Evolutionary conservation across 768 basidiomycete species (phyloP).

Genomic region (Melanogaster broomeanus): DNA sequence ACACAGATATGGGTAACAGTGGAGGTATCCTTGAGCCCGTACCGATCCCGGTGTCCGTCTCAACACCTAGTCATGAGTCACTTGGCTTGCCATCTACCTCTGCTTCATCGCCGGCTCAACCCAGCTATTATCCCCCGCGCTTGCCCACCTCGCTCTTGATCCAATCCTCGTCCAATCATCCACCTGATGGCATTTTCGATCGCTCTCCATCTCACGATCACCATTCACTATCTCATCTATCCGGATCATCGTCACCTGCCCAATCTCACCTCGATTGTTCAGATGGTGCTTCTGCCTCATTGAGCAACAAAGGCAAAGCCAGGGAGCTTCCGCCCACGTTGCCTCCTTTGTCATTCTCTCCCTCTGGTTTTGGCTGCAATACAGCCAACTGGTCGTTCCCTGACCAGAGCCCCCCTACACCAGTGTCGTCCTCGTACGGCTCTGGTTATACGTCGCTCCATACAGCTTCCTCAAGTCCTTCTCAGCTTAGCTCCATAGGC

Average conservation of each 20-base stretch:
- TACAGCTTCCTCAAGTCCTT: constrained; percentile 27
- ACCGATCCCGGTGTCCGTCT: constrained; percentile 49
- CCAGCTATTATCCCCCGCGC: constrained; percentile 20
- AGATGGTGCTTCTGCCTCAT: constrained; percentile 23
- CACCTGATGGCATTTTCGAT: neutral
- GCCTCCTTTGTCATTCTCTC: constrained; percentile 64
- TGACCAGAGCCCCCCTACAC: constrained; percentile 14
- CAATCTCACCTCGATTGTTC: constrained; percentile 10
- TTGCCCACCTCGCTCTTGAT: constrained; percentile 10
- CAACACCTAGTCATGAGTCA: constrained; percentile 20
- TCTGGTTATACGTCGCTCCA: constrained; percentile 41
- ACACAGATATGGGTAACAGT: constrained; percentile 42
- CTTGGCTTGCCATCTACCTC: constrained; percentile 15
- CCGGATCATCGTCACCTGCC: constrained; percentile 18
- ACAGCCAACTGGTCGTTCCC: constrained; percentile 41
- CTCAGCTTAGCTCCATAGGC: constrained; percentile 14
- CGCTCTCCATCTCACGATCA: constrained; percentile 6
- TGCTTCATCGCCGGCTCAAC: neutral
- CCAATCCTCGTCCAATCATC: neutral
- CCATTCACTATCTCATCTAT: constrained; percentile 27
- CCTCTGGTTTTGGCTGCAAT: constrained; percentile 50
- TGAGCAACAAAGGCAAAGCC: constrained; percentile 56
- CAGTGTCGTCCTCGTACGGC: constrained; percentile 37
- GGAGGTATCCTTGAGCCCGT: constrained; percentile 57
- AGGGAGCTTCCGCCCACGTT: constrained; percentile 55